Conservation (phyloP, 768 basidiomycete species). For the Trametes cingulata region DNA sequence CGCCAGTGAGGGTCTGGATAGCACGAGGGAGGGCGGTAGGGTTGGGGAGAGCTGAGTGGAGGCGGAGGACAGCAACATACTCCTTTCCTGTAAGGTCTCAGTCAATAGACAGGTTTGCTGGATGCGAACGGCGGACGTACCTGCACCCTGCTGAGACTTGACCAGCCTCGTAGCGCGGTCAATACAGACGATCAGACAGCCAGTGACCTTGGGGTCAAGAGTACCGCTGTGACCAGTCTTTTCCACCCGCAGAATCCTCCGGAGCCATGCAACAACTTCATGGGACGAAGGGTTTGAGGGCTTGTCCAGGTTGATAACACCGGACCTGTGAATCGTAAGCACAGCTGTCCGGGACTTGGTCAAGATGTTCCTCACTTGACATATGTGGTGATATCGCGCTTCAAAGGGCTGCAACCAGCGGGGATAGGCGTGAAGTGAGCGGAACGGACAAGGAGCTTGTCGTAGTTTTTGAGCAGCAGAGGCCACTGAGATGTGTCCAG, state of each 20-base stretch:
- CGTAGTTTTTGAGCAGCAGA: slow-evolving; percentile 96
- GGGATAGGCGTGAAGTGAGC: slow-evolving; percentile 99
- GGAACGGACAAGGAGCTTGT: slow-evolving; percentile 91
- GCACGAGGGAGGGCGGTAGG: slow-evolving; percentile 89
- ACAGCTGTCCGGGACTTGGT: background rate
- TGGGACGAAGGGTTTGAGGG: slow-evolving; percentile 99
- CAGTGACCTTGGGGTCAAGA: slow-evolving; percentile 98
- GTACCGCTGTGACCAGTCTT: slow-evolving; percentile 99
- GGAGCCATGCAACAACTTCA: slow-evolving; percentile 98
- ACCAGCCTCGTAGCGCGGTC: slow-evolving; percentile 97
- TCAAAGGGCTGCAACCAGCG: slow-evolving; percentile 89
- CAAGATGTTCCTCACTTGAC: slow-evolving; percentile 63
- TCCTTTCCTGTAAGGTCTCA: slow-evolving; percentile 71
- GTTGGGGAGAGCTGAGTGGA: slow-evolving; percentile 80
- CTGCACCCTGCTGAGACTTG: slow-evolving; percentile 98
- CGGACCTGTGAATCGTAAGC: slow-evolving; percentile 60
- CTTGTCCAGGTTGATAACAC: slow-evolving; percentile 99
- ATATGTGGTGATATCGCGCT: slow-evolving; percentile 89
- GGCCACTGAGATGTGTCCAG: slow-evolving; percentile 98
- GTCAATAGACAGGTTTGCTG: background rate
- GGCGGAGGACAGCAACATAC: slow-evolving; percentile 94
- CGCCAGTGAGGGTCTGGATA: slow-evolving; percentile 95
- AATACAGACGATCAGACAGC: slow-evolving; percentile 98
- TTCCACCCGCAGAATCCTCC: slow-evolving; percentile 94
- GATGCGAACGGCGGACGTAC: slow-evolving; percentile 41